These are phyloP conservation scores for Claviceps sp. DNA, from an alignment of 2,329 filamentous ascomycete species.

Conservation along the genomic window DNA sequence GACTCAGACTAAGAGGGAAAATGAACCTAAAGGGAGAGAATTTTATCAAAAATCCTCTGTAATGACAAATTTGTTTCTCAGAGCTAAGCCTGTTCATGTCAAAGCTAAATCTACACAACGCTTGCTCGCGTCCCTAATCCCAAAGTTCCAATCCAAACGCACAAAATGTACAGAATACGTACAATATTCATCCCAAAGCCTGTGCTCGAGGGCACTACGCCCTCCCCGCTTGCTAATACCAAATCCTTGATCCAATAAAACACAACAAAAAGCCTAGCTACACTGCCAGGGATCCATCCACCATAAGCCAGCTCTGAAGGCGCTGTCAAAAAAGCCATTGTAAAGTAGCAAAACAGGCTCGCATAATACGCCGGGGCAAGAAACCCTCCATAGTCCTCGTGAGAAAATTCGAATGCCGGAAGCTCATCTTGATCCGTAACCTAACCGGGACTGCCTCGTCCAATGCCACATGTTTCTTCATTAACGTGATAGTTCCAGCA, in stretches of 20 bases:
- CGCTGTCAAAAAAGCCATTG: not conserved
- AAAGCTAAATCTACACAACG: not conserved
- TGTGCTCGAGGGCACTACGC: not conserved
- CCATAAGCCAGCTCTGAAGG: not conserved
- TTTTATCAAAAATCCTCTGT: too few species aligned
- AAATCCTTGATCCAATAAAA: conserved; percentile 4
- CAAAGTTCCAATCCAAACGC: conserved; percentile 2
- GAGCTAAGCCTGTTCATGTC: too few species aligned
- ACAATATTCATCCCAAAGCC: not conserved
- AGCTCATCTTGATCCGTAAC: not conserved
- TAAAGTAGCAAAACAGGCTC: not conserved
- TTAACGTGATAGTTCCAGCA: conserved; percentile 14
- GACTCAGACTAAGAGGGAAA: too few species aligned
- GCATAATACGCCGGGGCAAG: not conserved
- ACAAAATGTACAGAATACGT: not conserved
- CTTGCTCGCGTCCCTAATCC: too few species aligned
- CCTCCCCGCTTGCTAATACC: conserved; percentile 1
- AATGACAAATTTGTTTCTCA: too few species aligned
- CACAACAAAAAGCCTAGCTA: not conserved
- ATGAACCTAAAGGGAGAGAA: too few species aligned
- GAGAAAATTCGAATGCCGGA: not conserved
- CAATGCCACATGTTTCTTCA: conserved; percentile 8
- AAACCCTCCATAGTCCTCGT: not conserved
- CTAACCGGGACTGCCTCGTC: not conserved
- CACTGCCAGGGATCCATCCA: not conserved